Evolutionary conservation across 2,329 filamentous ascomycete genomes (phyloP), one percentile per base, ranked within the genome.

Genomic region (Aspergillus aculeatus): DNA sequence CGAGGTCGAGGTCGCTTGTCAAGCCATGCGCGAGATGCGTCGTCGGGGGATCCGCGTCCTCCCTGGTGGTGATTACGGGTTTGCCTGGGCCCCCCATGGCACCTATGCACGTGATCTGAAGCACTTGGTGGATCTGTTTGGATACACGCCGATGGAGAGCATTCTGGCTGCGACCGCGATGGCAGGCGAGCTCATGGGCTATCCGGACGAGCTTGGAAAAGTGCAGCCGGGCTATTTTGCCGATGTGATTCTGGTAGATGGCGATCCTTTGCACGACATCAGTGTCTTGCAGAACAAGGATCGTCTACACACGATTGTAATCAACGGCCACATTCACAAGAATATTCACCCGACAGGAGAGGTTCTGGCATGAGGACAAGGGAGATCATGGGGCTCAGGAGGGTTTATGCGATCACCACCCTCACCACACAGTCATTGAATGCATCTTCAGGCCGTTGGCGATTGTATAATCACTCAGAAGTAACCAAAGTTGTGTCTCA

Each of bases 31-130:
- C 9, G 78, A 80, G 64, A 79, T 81, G 74, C 76, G 77, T 59
- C 59, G 66, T n/a, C 70, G 78, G n/a, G 78, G 78, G 16, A 78
- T 80, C 47, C 69, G 70, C 0, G 73, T 81, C 0, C 66, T 81
- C 2, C 78, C 78, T 5, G 78, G 77, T 14, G 78, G 74, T 24
- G 77, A 80, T 62, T 81, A 78, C 48, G 77, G 77, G 1, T 80
- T 80, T 52, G 73, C 77, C 1, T 80, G 77, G 78, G 75, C 77
- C 1, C 78, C 77, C 1, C 78, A 80, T 35, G 78, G 78, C 11
- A 78, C 78, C 0, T 80, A 80, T 58, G 77, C 78, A 1, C 70
- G 74, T 2, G 78, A 80, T 56, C 67, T 80, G 5, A 74, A 71
- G 48, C 77, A 80, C 48, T 81, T 81, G 55, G 73, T 77, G n/a